phyloP scores from a whole-genome alignment of 2,329 filamentous ascomycete genomes.

The Cercospora zeae-maydis region DNA sequence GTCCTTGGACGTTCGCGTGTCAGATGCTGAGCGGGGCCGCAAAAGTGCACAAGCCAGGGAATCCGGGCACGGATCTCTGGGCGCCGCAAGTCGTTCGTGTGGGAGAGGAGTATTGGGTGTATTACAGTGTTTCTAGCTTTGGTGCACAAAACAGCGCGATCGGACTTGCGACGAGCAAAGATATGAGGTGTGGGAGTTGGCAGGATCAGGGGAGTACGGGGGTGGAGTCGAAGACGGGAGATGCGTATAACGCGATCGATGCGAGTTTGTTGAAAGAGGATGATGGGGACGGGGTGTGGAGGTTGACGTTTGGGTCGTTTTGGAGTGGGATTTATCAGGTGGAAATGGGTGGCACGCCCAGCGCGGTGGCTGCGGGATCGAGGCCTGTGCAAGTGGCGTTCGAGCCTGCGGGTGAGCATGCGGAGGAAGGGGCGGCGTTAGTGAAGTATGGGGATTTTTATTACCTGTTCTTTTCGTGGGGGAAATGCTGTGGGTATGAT shows the following conservation, averaged over 20 bases:
- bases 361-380: slow-evolving; percentile 34
- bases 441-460: slow-evolving; percentile 56
- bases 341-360: slow-evolving; percentile 41
- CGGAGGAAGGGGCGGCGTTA: slow-evolving; percentile 57
- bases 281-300: slow-evolving; percentile 44
- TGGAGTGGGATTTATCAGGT: slow-evolving; percentile 64
- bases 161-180: slow-evolving; percentile 52
- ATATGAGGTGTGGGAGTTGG: slow-evolving; percentile 56
- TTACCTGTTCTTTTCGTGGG: slow-evolving; percentile 62
- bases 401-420: slow-evolving; percentile 50
- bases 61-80: slow-evolving; percentile 52
- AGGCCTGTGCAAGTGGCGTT: slow-evolving; percentile 50
- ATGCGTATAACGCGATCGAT: slow-evolving; percentile 53
- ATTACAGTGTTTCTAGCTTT: slow-evolving; percentile 63
- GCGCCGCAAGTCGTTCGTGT: slow-evolving; percentile 61
- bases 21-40: slow-evolving; percentile 47
- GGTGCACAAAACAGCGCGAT: slow-evolving; percentile 61
- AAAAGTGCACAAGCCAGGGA: slow-evolving; percentile 39
- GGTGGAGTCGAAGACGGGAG: slow-evolving; percentile 41
- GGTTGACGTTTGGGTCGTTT: slow-evolving; percentile 64
- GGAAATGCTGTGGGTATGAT: slow-evolving; percentile 61
- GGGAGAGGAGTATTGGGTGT: slow-evolving; percentile 60
- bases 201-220: slow-evolving; percentile 59
- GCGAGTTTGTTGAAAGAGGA: slow-evolving; percentile 41
- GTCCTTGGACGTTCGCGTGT: slow-evolving; percentile 51